These are phyloP conservation scores for Auriscalpium vulgare DNA, from an alignment of 768 basidiomycete species.

Conservation along the genomic window DNA sequence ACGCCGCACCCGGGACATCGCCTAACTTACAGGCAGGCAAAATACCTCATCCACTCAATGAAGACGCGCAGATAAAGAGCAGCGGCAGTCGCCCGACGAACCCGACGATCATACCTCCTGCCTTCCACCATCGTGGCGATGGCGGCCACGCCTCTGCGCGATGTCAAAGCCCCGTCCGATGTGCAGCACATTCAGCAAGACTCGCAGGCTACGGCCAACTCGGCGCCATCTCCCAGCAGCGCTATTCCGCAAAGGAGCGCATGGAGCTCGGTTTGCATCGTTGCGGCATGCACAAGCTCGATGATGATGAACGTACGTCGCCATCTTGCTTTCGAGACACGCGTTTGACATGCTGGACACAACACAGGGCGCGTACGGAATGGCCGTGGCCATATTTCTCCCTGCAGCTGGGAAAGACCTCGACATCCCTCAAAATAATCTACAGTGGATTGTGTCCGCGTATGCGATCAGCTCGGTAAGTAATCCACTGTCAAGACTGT, in stretches of 20 bases:
- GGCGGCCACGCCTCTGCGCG: too few species aligned
- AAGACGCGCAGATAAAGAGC: too few species aligned
- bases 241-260: neutral
- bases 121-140: too few species aligned
- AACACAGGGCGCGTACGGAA: slow-evolving; percentile 16
- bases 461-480: slow-evolving; percentile 62
- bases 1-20: too few species aligned
- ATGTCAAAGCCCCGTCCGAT: too few species aligned
- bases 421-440: slow-evolving; percentile 37
- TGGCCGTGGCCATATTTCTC: slow-evolving; percentile 21
- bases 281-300: slow-evolving; percentile 22
- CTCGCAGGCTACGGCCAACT: too few species aligned
- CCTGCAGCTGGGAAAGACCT: slow-evolving; percentile 31
- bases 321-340: neutral
- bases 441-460: slow-evolving; percentile 64
- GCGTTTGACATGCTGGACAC: neutral
- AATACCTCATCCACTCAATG: too few species aligned
- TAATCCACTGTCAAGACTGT: neutral
- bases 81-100: too few species aligned
- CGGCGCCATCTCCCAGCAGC: neutral
- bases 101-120: too few species aligned
- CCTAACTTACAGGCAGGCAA: too few species aligned
- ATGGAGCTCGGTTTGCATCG: slow-evolving; percentile 10
- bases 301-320: slow-evolving; percentile 24
- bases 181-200: too few species aligned